Conservation (phyloP, 129 eudicot species). For the Silybum marianum region DNA sequence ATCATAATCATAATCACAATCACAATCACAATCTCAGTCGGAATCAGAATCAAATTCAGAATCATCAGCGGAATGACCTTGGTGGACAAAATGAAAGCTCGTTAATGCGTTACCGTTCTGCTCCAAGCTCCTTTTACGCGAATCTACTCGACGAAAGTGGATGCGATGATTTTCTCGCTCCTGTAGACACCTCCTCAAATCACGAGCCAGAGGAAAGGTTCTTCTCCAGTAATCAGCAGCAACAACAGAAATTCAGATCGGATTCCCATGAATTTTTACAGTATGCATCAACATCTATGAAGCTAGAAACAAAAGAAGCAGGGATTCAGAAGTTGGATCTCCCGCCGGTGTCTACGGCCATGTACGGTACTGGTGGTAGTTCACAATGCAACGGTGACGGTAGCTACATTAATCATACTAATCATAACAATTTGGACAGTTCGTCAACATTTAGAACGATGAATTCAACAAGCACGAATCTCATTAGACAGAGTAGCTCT, state of each 20-base stretch:
- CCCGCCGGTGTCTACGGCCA: conserved; percentile 4
- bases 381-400: conserved; percentile 12
- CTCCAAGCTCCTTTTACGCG: conserved; percentile 63
- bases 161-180: conserved; percentile 21
- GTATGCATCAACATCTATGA: conserved; percentile 5
- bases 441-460: conserved; percentile 29
- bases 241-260: not conserved
- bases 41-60: conserved; percentile 2
- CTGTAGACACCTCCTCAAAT: conserved; percentile 15
- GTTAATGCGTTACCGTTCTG: conserved; percentile 56
- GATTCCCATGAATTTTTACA: conserved; percentile 11
- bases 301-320: conserved; percentile 29
- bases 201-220: conserved; percentile 17
- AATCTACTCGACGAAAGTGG: conserved; percentile 44
- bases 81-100: conserved; percentile 20
- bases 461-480: conserved; percentile 47
- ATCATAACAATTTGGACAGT: conserved; percentile 1
- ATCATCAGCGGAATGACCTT: not conserved
- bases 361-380: not conserved
- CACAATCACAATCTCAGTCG: not conserved
- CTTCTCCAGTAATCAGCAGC: conserved; percentile 7
- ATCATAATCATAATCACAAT: not conserved
- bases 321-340: conserved; percentile 1
- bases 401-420: not conserved
- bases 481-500: conserved; percentile 82